These are phyloP conservation scores for Wickerhamia fluorescens DNA, from an alignment of 805 yeast genomes.

Conservation along the genomic window DNA sequence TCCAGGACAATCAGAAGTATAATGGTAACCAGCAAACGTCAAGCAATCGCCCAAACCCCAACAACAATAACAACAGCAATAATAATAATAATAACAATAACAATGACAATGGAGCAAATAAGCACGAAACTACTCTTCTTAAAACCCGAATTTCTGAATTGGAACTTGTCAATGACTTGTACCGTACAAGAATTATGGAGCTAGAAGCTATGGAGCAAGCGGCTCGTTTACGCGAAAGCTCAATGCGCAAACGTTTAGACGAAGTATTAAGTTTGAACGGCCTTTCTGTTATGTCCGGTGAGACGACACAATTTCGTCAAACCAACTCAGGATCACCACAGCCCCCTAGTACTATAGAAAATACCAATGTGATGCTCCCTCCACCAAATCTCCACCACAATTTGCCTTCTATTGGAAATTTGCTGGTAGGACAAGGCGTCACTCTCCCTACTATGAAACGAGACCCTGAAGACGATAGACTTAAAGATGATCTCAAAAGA, in stretches of 20 bases:
- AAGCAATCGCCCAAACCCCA: conserved; percentile 8
- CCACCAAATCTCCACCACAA: no score
- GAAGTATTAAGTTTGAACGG: conserved; percentile 29
- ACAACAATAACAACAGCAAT: conserved; percentile 8
- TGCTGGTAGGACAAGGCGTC: no score
- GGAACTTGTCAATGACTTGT: conserved; percentile 84
- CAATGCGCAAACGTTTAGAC: conserved; percentile 43
- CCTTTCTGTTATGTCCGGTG: conserved; percentile 2
- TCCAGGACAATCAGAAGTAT: conserved; percentile 4
- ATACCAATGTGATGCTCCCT: no score
- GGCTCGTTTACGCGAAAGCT: conserved; percentile 42
- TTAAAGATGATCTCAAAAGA: no score
- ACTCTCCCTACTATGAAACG: no score
- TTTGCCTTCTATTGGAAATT: no score
- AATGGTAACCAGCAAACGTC: conserved; percentile 2
- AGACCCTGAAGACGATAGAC: no score
- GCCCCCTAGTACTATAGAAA: no score
- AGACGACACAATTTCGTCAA: no score
- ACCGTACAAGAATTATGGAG: conserved; percentile 75
- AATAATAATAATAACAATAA: conserved; percentile 5
- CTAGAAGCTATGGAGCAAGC: conserved; percentile 65
- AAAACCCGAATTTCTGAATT: conserved; percentile 79
- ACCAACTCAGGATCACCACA: no score
- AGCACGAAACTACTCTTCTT: conserved; percentile 35
- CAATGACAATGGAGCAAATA: conserved; percentile 3